Conservation (phyloP, 2,329 filamentous ascomycete species). For the Lasiodiplodia theobromae region DNA sequence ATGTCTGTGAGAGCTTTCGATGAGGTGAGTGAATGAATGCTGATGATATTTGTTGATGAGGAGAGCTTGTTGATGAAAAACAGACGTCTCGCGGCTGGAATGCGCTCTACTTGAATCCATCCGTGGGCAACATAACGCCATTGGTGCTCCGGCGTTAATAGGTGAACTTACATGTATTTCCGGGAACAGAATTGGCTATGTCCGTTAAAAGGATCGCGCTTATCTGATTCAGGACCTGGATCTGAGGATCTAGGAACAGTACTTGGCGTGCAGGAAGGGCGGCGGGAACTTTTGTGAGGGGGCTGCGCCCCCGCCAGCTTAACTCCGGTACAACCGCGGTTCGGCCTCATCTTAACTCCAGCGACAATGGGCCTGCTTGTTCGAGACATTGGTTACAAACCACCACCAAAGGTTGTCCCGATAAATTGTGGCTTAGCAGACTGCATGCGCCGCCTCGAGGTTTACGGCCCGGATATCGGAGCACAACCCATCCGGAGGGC, state of each 20-base stretch:
- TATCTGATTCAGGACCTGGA: neutral
- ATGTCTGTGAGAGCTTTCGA: neutral
- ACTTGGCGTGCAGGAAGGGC: neutral
- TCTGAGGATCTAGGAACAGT: neutral
- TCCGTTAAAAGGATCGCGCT: neutral
- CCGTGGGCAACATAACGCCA: neutral
- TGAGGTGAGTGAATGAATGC: neutral
- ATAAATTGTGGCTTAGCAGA: neutral
- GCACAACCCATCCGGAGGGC: neutral
- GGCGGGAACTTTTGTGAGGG: neutral
- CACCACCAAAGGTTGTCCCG: neutral
- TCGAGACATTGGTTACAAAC: too few species aligned
- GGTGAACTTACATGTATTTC: neutral
- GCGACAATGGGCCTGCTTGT: too few species aligned
- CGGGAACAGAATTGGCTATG: neutral
- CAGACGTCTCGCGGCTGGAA: neutral
- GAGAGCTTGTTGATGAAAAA: neutral
- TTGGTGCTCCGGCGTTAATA: conserved; percentile 4
- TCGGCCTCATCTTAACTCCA: conserved; percentile 7
- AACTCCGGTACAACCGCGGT: conserved; percentile 14
- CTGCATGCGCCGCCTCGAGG: neutral
- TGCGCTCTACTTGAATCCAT: neutral
- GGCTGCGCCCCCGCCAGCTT: neutral
- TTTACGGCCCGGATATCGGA: too few species aligned
- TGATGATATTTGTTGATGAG: neutral